Conservation (phyloP, 2,329 filamentous ascomycete genomes). For the Hymenoscyphus albidus region DNA sequence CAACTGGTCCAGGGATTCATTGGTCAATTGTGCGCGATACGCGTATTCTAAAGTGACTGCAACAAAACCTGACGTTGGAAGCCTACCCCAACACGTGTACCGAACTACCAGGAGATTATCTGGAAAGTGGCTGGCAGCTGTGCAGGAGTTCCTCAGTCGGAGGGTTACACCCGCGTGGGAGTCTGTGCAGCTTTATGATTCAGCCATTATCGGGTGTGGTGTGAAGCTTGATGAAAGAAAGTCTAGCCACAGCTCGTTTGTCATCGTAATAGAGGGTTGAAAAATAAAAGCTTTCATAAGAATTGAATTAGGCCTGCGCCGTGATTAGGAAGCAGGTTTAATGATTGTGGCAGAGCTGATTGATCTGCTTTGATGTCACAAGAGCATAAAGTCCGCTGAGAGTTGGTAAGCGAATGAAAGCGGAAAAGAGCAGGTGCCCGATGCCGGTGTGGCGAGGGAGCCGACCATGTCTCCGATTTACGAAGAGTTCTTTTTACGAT, state of each 20-base stretch:
- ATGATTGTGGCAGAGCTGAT: neutral
- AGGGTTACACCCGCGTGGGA: neutral
- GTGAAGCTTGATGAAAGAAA: neutral
- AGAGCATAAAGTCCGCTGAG: neutral
- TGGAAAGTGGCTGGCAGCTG: neutral
- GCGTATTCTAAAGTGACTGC: neutral
- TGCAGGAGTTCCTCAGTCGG: neutral
- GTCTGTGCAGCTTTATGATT: neutral
- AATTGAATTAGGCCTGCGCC: neutral
- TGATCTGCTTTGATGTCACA: neutral
- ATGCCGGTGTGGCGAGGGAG: neutral
- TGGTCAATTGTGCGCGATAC: conserved; percentile 2
- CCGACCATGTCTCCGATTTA: neutral
- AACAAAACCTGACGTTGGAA: neutral
- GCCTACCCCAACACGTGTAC: neutral
- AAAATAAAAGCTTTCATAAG: neutral
- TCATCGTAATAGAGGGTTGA: neutral
- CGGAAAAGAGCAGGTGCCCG: neutral
- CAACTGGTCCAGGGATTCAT: neutral
- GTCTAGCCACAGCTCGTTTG: neutral
- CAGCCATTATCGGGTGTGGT: neutral
- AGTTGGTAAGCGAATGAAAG: neutral
- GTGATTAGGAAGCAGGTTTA: neutral
- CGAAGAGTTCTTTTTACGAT: neutral
- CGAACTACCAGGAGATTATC: no score